Percentiles rank a stretch among this genome's conserved stretches.
Evolutionary conservation across 2,329 filamentous ascomycete genomes (phyloP).

Genomic region (Penicillium sp.): DNA sequence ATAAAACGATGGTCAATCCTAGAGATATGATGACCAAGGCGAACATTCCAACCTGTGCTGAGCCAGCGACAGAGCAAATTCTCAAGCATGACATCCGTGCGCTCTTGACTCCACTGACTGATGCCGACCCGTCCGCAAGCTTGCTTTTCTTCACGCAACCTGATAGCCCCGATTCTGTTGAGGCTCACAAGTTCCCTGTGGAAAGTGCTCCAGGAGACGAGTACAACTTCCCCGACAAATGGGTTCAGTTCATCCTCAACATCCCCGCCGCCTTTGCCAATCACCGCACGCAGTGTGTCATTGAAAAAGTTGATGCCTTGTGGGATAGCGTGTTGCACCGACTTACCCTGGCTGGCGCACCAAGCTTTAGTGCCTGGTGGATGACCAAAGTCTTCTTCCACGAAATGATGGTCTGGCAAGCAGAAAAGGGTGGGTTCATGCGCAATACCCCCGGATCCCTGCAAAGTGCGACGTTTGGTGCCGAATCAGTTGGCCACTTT

Average conservation of each 20-base stretch:
- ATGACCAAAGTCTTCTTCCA: conserved; percentile 94
- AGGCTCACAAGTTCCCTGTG: conserved; percentile 38
- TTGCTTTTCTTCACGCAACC: conserved; percentile 38
- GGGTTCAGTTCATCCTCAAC: conserved; percentile 47
- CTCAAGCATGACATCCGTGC: conserved; percentile 47
- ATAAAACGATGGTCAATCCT: conserved; percentile 47
- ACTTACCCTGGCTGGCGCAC: conserved; percentile 45
- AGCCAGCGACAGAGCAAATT: conserved; percentile 38
- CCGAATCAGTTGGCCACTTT: conserved; percentile 26
- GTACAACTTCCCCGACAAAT: conserved; percentile 51
- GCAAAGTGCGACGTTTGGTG: conserved; percentile 27
- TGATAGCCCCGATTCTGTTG: conserved; percentile 33
- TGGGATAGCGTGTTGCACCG: conserved; percentile 48
- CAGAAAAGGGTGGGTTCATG: conserved; percentile 87
- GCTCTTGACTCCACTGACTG: conserved; percentile 43
- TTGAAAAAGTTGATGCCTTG: conserved; percentile 45
- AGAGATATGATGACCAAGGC: conserved; percentile 44
- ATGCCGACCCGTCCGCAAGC: conserved; percentile 30
- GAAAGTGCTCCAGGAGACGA: conserved; percentile 40
- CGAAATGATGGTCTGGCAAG: conserved; percentile 88
- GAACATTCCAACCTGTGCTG: conserved; percentile 43
- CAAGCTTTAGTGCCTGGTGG: conserved; percentile 52
- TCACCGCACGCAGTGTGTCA: conserved; percentile 47
- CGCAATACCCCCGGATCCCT: conserved; percentile 47
- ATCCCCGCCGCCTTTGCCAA: conserved; percentile 42